Base-by-base conservation (phyloP, 257 asterid genomes). In the Ocimum tenuiflorum region DNA sequence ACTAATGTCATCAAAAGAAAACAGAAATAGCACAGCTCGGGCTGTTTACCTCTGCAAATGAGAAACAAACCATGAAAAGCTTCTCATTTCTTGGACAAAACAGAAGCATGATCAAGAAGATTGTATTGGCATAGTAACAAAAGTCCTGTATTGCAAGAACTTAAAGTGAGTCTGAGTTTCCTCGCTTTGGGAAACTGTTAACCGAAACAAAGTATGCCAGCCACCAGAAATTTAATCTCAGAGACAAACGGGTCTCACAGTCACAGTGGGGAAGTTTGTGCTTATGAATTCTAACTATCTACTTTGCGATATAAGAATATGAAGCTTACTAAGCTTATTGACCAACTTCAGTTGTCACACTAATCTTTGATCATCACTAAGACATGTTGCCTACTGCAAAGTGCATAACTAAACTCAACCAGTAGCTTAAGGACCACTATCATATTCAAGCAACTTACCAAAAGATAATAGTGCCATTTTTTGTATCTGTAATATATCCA, bases 401-500 rank as follows among this genome's bases (percentile, higher is more conserved):
- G 59, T 15, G 19, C 8, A 7, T 14, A 53, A 9, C 7, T 27
- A 15, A 42, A 27, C 48, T 67, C 3, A 7, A 67, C 13, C 65
- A 15, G 22, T 18, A 43, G 64, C 55, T 54, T 27, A 57, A 54
- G 12, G 33, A 7, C 57, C 56, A 55, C 41, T 11, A 42, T 18
- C 47, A 62, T 43, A 45, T 54, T 41, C 4, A 10, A 33, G 43
- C 42, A 68, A 71, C 84, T 80, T 75, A 94, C 99, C 92, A 94
- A 74, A 67, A 94, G 99, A 74, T 94, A 94, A 73, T 94, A 94
- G 77, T 94, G 99, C 97, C 96, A 94, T 74, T 94, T 94, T 84
- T 88, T 94, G 84, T 94, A 94, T 57, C 96, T 80, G 75, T 94
- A 94, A 57, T 94, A 94, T 63, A 94, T 88, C 99, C 99, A 94